A percentile compares a stretch with the other conserved stretches of the same genome.
Conservation (phyloP, 495 filamentous ascomycete genomes). For the Penicillium verhagenii region DNA sequence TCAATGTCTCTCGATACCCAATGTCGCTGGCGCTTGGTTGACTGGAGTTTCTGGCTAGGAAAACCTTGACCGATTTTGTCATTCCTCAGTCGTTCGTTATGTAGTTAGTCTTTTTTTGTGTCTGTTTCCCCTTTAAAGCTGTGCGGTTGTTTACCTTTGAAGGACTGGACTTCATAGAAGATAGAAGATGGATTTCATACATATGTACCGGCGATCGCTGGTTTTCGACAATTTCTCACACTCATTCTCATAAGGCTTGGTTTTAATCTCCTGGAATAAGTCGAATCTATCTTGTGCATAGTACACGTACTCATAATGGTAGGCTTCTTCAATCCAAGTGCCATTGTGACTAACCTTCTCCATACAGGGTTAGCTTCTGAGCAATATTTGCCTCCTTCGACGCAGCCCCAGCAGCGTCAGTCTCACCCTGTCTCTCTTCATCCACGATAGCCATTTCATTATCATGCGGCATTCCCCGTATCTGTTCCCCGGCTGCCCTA, state of each 20-base stretch:
- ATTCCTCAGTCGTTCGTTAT: too few relatives aligned
- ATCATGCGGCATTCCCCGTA: not conserved
- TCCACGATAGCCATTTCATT: not conserved
- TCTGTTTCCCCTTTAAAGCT: not conserved
- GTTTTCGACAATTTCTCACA: not conserved
- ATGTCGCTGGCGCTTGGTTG: slow-evolving; percentile 21
- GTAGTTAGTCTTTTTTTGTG: too few relatives aligned
- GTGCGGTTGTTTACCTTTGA: slow-evolving; percentile 2
- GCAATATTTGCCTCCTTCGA: not conserved
- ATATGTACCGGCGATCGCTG: not conserved
- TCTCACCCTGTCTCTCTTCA: not conserved
- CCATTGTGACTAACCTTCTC: not conserved
- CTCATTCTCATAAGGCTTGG: not conserved
- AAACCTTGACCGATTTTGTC: slow-evolving; percentile 9
- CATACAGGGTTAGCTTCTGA: not conserved
- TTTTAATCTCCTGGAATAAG: not conserved
- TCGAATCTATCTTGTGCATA: not conserved
- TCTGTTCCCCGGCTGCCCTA: not conserved
- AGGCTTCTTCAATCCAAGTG: too few relatives aligned
- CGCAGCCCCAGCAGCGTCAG: not conserved
- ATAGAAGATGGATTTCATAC: slow-evolving; percentile 2
- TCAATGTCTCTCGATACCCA: slow-evolving; percentile 28
- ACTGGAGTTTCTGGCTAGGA: slow-evolving; percentile 25
- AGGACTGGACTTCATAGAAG: not conserved
- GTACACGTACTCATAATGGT: too few relatives aligned